Evolutionary conservation across 768 basidiomycete species (phyloP).

Genomic region (Rhizopogon roseolus): DNA sequence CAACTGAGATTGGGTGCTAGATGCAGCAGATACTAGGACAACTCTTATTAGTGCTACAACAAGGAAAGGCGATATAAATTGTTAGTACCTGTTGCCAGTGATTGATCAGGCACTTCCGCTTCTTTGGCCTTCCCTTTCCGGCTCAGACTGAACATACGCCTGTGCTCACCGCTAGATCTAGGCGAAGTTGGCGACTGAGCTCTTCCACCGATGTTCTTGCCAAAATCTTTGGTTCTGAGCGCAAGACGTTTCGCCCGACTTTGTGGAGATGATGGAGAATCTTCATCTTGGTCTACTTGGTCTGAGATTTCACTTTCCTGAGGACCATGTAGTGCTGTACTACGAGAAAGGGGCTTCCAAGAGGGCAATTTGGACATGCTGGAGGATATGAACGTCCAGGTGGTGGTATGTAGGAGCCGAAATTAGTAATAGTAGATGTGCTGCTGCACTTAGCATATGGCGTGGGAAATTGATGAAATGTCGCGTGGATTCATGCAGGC

Average conservation of each 20-base stretch:
- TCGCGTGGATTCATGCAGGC: conserved; percentile 13
- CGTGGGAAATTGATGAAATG: conserved; percentile 7
- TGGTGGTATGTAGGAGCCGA: neutral
- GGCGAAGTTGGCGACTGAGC: conserved; percentile 24
- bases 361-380: conserved; percentile 23
- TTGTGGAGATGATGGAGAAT: conserved; percentile 25
- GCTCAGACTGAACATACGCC: conserved; percentile 52
- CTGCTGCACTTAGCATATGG: conserved; percentile 1
- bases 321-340: conserved; percentile 7
- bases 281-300: conserved; percentile 21
- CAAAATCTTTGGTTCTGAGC: conserved; percentile 59
- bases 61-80: neutral
- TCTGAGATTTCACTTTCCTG: conserved; percentile 29
- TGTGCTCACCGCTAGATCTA: conserved; percentile 33
- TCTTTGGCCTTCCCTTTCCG: conserved; percentile 48
- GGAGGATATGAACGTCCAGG: neutral
- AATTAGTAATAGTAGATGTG: conserved; percentile 1
- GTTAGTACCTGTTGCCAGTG: conserved; percentile 15
- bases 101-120: conserved; percentile 26
- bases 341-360: conserved; percentile 15
- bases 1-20: conserved; percentile 18
- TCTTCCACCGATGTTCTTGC: conserved; percentile 48
- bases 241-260: conserved; percentile 52
- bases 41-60: neutral
- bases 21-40: neutral